phyloP scores from a whole-genome alignment of 2,329 filamentous ascomycete genomes.

The Annulohypoxylon truncatum region DNA sequence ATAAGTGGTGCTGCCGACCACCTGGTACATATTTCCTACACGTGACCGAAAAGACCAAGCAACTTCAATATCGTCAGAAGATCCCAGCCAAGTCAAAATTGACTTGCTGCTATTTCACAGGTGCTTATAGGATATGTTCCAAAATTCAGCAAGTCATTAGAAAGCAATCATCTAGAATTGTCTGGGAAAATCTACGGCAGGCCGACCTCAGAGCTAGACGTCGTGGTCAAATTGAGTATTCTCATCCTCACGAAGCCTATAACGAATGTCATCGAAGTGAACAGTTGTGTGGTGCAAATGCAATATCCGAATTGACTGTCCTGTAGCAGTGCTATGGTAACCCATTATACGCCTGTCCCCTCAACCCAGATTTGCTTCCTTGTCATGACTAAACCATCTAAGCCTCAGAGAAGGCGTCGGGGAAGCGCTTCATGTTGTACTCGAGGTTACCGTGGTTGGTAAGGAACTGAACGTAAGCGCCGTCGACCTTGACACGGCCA shows the following conservation, averaged over 20 bases:
- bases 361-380: constrained; percentile 49
- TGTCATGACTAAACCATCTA: constrained; percentile 48
- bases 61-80: not conserved
- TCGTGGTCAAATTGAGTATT: not conserved
- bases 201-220: not conserved
- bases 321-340: constrained; percentile 51
- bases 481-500: constrained; percentile 94
- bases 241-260: constrained; percentile 1
- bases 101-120: not conserved
- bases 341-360: constrained; percentile 50
- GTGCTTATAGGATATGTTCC: not conserved
- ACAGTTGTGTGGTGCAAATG: constrained; percentile 45
- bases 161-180: constrained; percentile 1
- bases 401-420: constrained; percentile 82
- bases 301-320: constrained; percentile 51
- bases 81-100: not conserved
- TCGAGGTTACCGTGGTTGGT: constrained; percentile 88
- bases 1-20: not conserved
- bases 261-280: not conserved
- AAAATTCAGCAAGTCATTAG: not conserved
- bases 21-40: not conserved
- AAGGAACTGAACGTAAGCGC: constrained; percentile 99
- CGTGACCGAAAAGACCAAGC: not conserved
- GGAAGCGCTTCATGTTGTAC: constrained; percentile 94
- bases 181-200: not conserved